phyloP scores from a whole-genome alignment of 257 asterid species.

The Craterostigma plantagineum region DNA sequence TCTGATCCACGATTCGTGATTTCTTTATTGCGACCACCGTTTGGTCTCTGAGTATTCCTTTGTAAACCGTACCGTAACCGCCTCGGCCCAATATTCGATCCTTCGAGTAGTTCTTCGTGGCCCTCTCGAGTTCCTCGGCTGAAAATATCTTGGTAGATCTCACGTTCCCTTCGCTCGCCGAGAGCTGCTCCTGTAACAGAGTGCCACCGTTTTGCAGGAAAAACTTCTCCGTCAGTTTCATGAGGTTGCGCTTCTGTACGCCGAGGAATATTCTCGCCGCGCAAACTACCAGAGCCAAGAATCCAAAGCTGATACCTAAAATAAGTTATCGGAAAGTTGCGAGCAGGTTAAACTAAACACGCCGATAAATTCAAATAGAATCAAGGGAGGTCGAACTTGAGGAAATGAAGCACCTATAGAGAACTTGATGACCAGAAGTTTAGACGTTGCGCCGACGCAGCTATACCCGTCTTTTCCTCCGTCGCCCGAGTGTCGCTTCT shows the following conservation, averaged over 20 bases:
- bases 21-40: slow-evolving; percentile 36
- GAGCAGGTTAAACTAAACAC: not conserved
- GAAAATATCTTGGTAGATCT: slow-evolving; percentile 20
- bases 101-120: slow-evolving; percentile 28
- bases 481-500: slow-evolving; percentile 26
- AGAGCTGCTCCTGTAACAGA: slow-evolving; percentile 16
- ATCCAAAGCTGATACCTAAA: slow-evolving; percentile 18
- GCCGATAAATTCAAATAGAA: no score
- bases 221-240: slow-evolving; percentile 21
- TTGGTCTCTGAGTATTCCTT: slow-evolving; percentile 25
- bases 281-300: slow-evolving; percentile 10
- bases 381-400: no score
- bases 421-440: slow-evolving; percentile 27
- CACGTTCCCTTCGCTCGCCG: slow-evolving; percentile 12
- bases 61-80: slow-evolving; percentile 37
- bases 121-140: slow-evolving; percentile 20
- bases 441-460: slow-evolving; percentile 21
- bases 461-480: slow-evolving; percentile 22
- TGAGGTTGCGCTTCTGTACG: slow-evolving; percentile 12
- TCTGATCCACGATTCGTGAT: slow-evolving; percentile 26
- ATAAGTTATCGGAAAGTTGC: not conserved
- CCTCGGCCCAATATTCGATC: slow-evolving; percentile 43
- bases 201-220: slow-evolving; percentile 26
- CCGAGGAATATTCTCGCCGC: slow-evolving; percentile 9
- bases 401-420: slow-evolving; percentile 21